phyloP scores from a whole-genome alignment of 176 grass and related monocot genomes.

The Lolium rigidum region DNA sequence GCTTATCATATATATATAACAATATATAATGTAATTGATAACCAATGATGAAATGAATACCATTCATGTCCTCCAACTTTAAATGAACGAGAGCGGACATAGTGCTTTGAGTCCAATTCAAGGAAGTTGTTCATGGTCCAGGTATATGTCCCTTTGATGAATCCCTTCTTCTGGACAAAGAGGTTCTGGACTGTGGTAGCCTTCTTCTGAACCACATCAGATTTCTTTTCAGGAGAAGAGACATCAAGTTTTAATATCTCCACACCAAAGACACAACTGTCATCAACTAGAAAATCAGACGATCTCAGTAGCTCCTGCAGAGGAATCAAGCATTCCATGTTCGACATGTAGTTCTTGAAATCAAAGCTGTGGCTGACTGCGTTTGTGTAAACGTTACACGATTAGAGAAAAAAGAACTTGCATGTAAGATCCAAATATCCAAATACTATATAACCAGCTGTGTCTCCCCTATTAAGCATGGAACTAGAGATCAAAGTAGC shows the following conservation, averaged over 20 bases:
- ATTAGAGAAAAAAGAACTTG: conserved; percentile 9
- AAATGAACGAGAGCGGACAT: conserved; percentile 21
- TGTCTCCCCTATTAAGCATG: background rate
- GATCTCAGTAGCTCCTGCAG: conserved; percentile 34
- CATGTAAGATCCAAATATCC: background rate
- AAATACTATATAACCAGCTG: background rate
- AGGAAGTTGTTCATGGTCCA: conserved; percentile 32
- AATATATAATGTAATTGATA: background rate
- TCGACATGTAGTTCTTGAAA: background rate
- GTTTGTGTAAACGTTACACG: background rate
- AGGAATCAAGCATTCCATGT: conserved; percentile 17
- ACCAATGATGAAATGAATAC: background rate
- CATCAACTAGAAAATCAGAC: conserved; percentile 41
- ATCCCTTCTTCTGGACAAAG: conserved; percentile 45
- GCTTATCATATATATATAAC: background rate
- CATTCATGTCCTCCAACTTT: conserved; percentile 23
- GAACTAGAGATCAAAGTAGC: background rate
- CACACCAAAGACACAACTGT: conserved; percentile 43
- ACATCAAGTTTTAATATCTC: conserved; percentile 23
- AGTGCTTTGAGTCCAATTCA: background rate
- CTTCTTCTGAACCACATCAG: conserved; percentile 13
- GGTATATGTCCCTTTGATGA: conserved; percentile 43
- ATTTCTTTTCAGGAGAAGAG: conserved; percentile 19
- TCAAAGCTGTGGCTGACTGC: conserved; percentile 4
- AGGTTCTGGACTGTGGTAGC: conserved; percentile 10